Base-by-base conservation (phyloP, 75 land plant species). In the Picea sitchensis region DNA sequence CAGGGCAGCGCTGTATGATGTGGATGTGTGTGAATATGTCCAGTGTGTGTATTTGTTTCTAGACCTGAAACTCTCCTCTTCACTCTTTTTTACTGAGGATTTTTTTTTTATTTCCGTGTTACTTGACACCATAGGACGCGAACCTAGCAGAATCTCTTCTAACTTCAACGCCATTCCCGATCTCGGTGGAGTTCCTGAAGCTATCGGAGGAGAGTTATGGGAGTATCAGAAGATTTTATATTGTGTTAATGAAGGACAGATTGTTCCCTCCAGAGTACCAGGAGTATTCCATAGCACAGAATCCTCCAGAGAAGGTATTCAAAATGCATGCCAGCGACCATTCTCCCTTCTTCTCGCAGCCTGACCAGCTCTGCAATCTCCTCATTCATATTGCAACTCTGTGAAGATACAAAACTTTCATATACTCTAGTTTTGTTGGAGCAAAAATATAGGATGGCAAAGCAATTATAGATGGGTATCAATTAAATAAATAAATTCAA, bases 261-360 rank as follows among this genome's bases (percentile, higher is more conserved):
- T 34, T 76, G 18, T 59, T 41, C 14, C 38, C 26, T 47, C 73
- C 61, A 0, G 30, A 65, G 17, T 72, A 73, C 15, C 85, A 84
- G 82, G 78, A 84, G n/a, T 17, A 32, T 41, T 76, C 58, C 31
- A 65, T 80, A 47, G 57, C 3, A 18, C 56, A 44, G 58, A 84
- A 80, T 77, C 83, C 83, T 12, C 82, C 82, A n/a, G 82, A 80
- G 79, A 47, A 47, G n/a, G 62, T 80, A 13, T 74, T 84, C 32
- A 47, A 41, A 13, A 14, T 84, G 67, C 26, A 75, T 21, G 58
- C 61, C 54, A 81, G 78, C 17, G 85, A 83, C 68, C 85, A 84
- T 17, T 59, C 78, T 13, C 78, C 83, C 18, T 84, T 80, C 75
- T 75, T 84, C 76, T 76, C 82, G 8, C 76, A 38, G 2, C 85